Percentiles rank a stretch among this genome's conserved stretches.
phyloP scores from a whole-genome alignment of 352 stramenopile species.

The Globisporangium nunn region DNA sequence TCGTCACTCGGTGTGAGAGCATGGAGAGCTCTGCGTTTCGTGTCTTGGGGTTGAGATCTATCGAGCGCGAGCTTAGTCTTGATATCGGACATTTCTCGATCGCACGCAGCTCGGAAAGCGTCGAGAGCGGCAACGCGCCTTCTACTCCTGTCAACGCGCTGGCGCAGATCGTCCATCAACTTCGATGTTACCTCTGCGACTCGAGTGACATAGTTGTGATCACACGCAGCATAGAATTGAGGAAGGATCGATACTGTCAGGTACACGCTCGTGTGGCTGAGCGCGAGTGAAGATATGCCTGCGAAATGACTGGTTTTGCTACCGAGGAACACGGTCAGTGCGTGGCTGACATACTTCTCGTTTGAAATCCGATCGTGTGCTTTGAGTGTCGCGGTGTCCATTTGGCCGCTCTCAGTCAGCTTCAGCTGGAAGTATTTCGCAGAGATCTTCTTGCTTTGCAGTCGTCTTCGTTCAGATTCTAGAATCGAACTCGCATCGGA shows the following conservation, averaged over 20 bases:
- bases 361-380: constrained; percentile 20
- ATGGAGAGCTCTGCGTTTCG: background rate
- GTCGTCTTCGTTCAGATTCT: constrained; percentile 20
- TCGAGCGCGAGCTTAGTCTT: background rate
- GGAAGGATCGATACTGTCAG: constrained; percentile 28
- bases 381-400: background rate
- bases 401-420: background rate
- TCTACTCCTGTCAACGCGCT: constrained; percentile 37
- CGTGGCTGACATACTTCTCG: constrained; percentile 37
- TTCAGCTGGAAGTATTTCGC: constrained; percentile 30
- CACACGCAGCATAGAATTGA: constrained; percentile 37
- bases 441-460: constrained; percentile 15
- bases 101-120: constrained; percentile 21
- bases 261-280: constrained; percentile 22
- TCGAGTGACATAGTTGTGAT: constrained; percentile 43
- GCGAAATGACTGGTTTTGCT: constrained; percentile 25
- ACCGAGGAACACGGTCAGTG: constrained; percentile 29
- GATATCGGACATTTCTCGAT: constrained; percentile 12
- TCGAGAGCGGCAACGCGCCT: constrained; percentile 21
- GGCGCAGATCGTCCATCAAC: constrained; percentile 22
- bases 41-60: background rate
- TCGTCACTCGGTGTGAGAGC: constrained; percentile 30
- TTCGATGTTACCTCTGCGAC: constrained; percentile 28
- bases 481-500: background rate
- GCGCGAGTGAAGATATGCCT: constrained; percentile 19